Evolutionary conservation across 1,139 yeast genomes (phyloP).

Genomic region (Saccharomyces hybrid): DNA sequence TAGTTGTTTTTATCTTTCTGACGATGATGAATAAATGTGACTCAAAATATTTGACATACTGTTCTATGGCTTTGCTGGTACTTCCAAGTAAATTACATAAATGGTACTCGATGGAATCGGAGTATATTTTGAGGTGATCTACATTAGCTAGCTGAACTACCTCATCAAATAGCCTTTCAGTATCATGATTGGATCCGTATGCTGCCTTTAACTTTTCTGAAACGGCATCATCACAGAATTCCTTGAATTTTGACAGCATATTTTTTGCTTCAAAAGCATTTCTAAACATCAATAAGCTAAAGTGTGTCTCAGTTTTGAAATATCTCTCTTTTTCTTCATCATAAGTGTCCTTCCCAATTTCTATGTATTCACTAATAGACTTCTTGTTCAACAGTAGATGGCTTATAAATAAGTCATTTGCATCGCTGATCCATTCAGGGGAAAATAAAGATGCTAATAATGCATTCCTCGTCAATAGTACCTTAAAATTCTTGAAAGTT

Average conservation of each 20-base stretch:
- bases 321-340: background rate
- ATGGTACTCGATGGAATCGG: background rate
- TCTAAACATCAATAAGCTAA: background rate
- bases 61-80: constrained; percentile 3
- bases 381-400: constrained; percentile 6
- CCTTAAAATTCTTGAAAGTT: background rate
- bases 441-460: constrained; percentile 7
- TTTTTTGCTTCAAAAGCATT: constrained; percentile 8
- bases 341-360: background rate
- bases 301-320: background rate
- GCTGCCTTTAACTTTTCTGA: background rate
- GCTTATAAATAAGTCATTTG: constrained; percentile 10
- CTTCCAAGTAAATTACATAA: constrained; percentile 3
- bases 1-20: background rate
- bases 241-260: constrained; percentile 4
- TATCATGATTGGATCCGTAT: background rate
- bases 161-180: background rate
- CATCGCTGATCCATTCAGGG: constrained; percentile 6
- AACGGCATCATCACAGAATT: constrained; percentile 4
- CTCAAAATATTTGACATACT: constrained; percentile 3
- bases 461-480: background rate
- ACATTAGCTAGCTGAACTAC: background rate
- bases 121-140: background rate
- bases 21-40: background rate
- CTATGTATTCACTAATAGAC: background rate